phyloP scores from a whole-genome alignment of 2,329 filamentous ascomycete genomes.

The Ophiobolus disseminans region DNA sequence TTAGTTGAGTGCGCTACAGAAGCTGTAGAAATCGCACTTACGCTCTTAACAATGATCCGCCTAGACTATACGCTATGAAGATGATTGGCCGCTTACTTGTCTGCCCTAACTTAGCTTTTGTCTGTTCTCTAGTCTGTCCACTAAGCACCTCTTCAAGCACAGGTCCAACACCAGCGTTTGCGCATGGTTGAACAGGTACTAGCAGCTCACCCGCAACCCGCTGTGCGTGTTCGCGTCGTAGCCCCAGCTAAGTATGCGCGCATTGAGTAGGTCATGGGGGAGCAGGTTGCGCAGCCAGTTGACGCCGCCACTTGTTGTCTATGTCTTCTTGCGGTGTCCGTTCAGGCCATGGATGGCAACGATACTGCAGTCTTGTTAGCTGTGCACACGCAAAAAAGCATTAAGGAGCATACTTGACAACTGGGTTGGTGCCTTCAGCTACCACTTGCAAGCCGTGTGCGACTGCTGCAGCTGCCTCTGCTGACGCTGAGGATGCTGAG shows the following conservation, averaged over 20 bases:
- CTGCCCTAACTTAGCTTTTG: conserved; percentile 27
- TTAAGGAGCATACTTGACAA: conserved; percentile 18
- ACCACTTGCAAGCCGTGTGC: neutral
- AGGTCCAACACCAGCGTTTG: conserved; percentile 44
- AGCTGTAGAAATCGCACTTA: conserved; percentile 19
- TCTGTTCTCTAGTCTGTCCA: conserved; percentile 22
- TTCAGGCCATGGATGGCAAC: conserved; percentile 35
- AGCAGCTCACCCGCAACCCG: conserved; percentile 28
- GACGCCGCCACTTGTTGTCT: conserved; percentile 24
- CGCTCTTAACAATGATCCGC: conserved; percentile 45
- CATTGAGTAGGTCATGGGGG: conserved; percentile 33
- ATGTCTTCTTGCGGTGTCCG: conserved; percentile 31
- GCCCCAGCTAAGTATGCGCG: no score
- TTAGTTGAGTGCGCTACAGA: conserved; percentile 10
- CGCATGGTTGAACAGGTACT: conserved; percentile 47
- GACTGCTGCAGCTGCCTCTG: neutral
- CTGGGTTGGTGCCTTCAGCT: neutral
- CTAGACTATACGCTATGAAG: conserved; percentile 44
- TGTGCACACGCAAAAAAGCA: neutral
- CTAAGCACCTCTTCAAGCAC: conserved; percentile 31
- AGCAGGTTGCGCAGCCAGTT: conserved; percentile 36
- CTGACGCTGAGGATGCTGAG: neutral
- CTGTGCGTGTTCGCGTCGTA: conserved; percentile 1
- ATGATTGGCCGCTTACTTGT: conserved; percentile 29
- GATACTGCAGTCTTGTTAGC: conserved; percentile 23